Base-by-base conservation (phyloP, 1,284 basidiomycete genomes). In the Trichosporon sp. region DNA sequence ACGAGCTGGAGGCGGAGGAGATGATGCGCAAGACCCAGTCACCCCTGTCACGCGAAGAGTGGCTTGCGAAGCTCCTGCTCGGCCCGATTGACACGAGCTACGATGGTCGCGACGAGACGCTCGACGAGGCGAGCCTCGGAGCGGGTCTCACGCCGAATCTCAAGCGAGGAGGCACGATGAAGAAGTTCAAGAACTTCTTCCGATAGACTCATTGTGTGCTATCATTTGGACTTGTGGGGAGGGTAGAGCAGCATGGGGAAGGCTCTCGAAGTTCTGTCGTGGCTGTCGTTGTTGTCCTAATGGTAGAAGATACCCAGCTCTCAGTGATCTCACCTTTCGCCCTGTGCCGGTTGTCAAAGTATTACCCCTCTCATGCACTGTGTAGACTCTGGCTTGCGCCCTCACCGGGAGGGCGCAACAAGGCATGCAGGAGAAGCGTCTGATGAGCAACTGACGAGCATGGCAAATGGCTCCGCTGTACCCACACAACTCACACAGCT, bases 1-100 rank as follows among this genome's bases (percentile, higher is more conserved):
- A 57, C 16, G 64, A 65, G 58, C 59, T 37, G 29, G 64, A 65
- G 64, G 58, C 56, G 27, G 61, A 56, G 27, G 61, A 65, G 58
- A 52, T 29, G 40, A 58, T 46, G 54, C 58, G 58, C 54, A 65
- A 65, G 61, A 65, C 64, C 3, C 58, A 61, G 49, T 52, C 49
- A 29, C 54, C 52, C 29, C 64, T 65, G 29, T 46, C 56, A 7
- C 64, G 60, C 49, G 46, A 65, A 37, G 40, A 61, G 33, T 63
- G 61, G 61, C 57, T 63, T 9, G 36, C 58, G 33, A 63, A 63
- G 56, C 61, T 62, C 29, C 56, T 62, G 23, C 61, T 63, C 49
- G 61, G 61, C 44, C 23, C 57, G 9, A 52, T 63, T 27, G 61
- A 63, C 34, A 61, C 59, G 11, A 36, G 29, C 23, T 61, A 29